Base-by-base conservation (phyloP, 2,329 filamentous ascomycete genomes). In the Phialemonium atrogriseum region DNA sequence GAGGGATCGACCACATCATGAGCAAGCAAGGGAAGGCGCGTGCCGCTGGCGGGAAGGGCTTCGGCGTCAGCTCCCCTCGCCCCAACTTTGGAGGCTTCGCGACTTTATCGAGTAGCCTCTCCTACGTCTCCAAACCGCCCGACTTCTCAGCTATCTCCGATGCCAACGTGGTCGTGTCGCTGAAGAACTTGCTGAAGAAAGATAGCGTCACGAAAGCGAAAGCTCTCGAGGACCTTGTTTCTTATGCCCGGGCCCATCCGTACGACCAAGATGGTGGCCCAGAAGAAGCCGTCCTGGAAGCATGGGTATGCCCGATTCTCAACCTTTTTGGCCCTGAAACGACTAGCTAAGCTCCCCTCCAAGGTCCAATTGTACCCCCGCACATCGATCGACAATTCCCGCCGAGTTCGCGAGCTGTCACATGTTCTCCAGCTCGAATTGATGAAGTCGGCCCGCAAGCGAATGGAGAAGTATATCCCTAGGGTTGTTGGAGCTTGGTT, bases 181-280 rank as follows among this genome's bases (percentile, higher is more conserved):
- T 95, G 62, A 94, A 95, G 58, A 94, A 93, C 46, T 60, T 95
- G 4, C 70, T 80, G 30, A 98, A 96, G 62, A 94, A 91, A 59
- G 89, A 95, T 60, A 81, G 80, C 48, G 94, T 78, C 9, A 98
- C 91, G 22, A 94, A 94, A 54, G 71, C 81, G 7, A 94, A 89
- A 55, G 89, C 85, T 0, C 64, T 98, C 17, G 88, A 96, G 46
- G 89, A 96, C 32, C 60, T 98, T 13, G 68, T 85, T 28, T 55
- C 70, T 20, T 72, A 82, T 49, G 64, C 84, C 23, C 66, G 69
- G 42, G 56, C 59, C 10, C 70, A 64, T 54, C 68, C 56, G 24
- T 68, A 53, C 52, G 71, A 68, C 38, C 47, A 66, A 34, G 62
- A 69, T 44, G 74, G 70, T 16, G 80, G 77, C 19, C 63, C 83